These are phyloP conservation scores for Collybia sordida DNA, from an alignment of 768 basidiomycete species.

Conservation along the genomic window DNA sequence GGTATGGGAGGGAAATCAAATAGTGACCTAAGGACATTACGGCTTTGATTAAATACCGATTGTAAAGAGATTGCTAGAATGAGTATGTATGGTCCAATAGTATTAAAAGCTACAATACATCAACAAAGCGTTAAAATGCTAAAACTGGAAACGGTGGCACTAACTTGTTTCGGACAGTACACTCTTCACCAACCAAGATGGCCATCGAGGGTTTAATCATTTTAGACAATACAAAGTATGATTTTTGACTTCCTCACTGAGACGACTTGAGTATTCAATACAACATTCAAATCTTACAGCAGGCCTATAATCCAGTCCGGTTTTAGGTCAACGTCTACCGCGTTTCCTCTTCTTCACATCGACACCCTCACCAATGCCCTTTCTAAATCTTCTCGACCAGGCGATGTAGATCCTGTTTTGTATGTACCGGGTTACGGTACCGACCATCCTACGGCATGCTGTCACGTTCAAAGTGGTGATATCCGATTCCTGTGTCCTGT, in stretches of 20 bases:
- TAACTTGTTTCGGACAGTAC: too few relatives aligned
- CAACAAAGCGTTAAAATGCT: too few relatives aligned
- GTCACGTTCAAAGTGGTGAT: constrained; percentile 77
- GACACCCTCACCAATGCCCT: constrained; percentile 80
- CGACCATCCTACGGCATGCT: constrained; percentile 69
- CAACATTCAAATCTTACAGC: constrained; percentile 34
- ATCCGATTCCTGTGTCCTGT: constrained; percentile 79
- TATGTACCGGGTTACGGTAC: constrained; percentile 54
- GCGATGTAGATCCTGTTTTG: constrained; percentile 73
- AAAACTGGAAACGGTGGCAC: too few relatives aligned
- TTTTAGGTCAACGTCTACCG: constrained; percentile 73
- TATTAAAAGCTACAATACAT: too few relatives aligned
- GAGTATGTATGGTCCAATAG: too few relatives aligned
- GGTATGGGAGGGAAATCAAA: too few relatives aligned
- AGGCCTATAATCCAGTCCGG: constrained; percentile 88
- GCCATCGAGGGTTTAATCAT: constrained; percentile 83
- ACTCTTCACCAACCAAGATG: constrained; percentile 37
- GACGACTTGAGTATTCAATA: too few relatives aligned
- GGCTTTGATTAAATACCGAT: too few relatives aligned
- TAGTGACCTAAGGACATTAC: too few relatives aligned
- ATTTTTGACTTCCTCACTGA: constrained; percentile 15
- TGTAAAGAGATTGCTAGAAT: too few relatives aligned
- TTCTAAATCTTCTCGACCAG: constrained; percentile 49
- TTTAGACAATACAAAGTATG: constrained; percentile 72
- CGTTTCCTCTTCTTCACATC: constrained; percentile 83